These are phyloP conservation scores for Cryptococcus sp. DNA, from an alignment of 1,284 basidiomycete genomes.

Conservation along the genomic window DNA sequence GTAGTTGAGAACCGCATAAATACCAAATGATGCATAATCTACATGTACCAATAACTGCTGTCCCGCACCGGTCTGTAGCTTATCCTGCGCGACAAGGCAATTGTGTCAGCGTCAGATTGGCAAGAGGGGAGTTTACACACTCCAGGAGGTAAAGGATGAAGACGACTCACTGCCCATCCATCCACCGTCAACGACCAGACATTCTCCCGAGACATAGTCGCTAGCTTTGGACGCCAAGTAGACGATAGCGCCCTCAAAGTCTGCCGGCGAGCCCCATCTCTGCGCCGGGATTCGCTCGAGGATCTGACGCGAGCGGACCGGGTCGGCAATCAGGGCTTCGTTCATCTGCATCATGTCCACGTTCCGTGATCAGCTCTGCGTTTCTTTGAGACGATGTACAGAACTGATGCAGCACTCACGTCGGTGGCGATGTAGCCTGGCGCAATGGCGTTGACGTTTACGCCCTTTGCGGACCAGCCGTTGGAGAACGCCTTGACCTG, in stretches of 20 bases:
- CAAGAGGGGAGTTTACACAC: no score
- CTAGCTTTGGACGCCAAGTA: slow-evolving; percentile 84
- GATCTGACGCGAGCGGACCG: slow-evolving; percentile 70
- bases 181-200: slow-evolving; percentile 52
- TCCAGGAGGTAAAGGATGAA: neutral
- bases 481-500: slow-evolving; percentile 56
- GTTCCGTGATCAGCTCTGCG: neutral
- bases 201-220: slow-evolving; percentile 87
- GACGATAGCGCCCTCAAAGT: slow-evolving; percentile 88
- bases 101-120: no score
- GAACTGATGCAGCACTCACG: slow-evolving; percentile 58
- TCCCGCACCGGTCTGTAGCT: no score
- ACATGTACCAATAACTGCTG: no score
- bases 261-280: slow-evolving; percentile 82
- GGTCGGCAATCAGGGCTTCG: slow-evolving; percentile 52
- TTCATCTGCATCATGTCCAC: slow-evolving; percentile 40
- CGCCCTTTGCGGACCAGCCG: slow-evolving; percentile 77
- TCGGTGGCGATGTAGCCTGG: slow-evolving; percentile 93
- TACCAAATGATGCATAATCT: no score
- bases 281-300: slow-evolving; percentile 89
- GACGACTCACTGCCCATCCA: slow-evolving; percentile 51
- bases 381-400: neutral
- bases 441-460: slow-evolving; percentile 85
- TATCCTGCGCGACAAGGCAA: no score
- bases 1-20: no score